Conservation (phyloP, 202 grass and related monocot species). For the Schoenoplectus triqueter region DNA sequence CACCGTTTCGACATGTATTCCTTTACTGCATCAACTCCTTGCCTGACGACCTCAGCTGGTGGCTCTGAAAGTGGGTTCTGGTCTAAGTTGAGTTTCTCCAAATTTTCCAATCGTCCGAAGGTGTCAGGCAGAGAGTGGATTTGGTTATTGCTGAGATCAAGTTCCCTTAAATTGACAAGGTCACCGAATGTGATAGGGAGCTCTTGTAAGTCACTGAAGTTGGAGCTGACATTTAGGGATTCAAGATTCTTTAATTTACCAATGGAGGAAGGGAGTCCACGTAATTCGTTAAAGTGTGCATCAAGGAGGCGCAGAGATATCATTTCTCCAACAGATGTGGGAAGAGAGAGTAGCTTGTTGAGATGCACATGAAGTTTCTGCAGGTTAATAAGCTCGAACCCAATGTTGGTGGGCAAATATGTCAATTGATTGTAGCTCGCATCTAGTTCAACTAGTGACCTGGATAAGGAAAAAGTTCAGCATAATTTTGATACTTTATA, state of each 20-base stretch:
- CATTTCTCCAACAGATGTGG: slow-evolving; percentile 84
- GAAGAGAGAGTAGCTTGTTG: slow-evolving; percentile 82
- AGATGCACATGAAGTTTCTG: slow-evolving; percentile 70
- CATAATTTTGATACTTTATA: slow-evolving; percentile 9
- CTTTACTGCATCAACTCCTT: slow-evolving; percentile 60
- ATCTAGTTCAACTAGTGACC: slow-evolving; percentile 75
- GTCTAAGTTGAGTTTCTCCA: slow-evolving; percentile 82
- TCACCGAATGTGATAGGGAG: slow-evolving; percentile 85
- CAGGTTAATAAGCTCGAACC: slow-evolving; percentile 74
- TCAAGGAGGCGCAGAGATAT: slow-evolving; percentile 63
- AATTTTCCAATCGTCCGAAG: slow-evolving; percentile 77
- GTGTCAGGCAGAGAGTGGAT: slow-evolving; percentile 79
- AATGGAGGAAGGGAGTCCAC: slow-evolving; percentile 63
- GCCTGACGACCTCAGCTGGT: slow-evolving; percentile 55
- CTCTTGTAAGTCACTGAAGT: slow-evolving; percentile 87
- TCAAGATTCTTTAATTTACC: slow-evolving; percentile 78
- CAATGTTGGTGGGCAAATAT: slow-evolving; percentile 91
- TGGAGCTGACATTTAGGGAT: slow-evolving; percentile 78
- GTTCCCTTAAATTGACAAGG: slow-evolving; percentile 69
- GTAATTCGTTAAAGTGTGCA: slow-evolving; percentile 94
- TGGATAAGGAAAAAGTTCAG: slow-evolving; percentile 37
- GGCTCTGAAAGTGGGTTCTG: slow-evolving; percentile 75
- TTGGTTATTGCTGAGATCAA: slow-evolving; percentile 95
- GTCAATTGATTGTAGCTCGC: slow-evolving; percentile 80
- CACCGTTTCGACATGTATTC: slow-evolving; percentile 78